Base-by-base conservation (phyloP, 495 filamentous ascomycete genomes). In the Aspergillus hancockii region DNA sequence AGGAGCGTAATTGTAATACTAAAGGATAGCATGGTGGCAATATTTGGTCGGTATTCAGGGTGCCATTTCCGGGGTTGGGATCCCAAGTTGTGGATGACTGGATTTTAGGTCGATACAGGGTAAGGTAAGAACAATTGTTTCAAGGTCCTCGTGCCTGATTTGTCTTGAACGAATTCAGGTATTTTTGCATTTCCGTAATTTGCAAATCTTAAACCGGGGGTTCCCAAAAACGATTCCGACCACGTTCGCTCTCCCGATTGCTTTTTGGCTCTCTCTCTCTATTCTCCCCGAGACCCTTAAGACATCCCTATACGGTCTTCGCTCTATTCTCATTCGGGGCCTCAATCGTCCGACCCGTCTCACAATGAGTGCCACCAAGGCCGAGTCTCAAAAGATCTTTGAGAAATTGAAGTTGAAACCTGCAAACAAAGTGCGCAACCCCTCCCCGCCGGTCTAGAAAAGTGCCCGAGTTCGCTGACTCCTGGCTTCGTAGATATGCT, bases 341-440 rank as follows among this genome's bases (percentile, higher is more conserved):
- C 12, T 30, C 32, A 54, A 38, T 36, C 32, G 34, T 53, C 23
- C 32, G 21, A 50, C 7, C 21, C 21, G 43, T 22, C 58, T 57
- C 79, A 85, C 67, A 43, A 79, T 97, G 93, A 90, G 85, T 75
- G 94, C 94, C 71, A 88, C 91, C 31, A 98, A 98, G 83, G 86
- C 92, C 69, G 82, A 96, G 79, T 96, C 92, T 72, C 90, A 95
- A 75, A 93, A 92, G 78, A 90, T 98, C 71, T 98, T 98, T 77
- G 91, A 96, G 85, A 97, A 97, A 81, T 80, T 98, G 72, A 95
- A 93, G 80, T 78, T 87, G 50, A 95, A 97, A 73, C 85, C 88
- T 61, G 92, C 92, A 59, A 98, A 98, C 80, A 96, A 92, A 83
- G 93, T 92, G 75, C 69, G 58, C 43, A 61, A 55, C 60, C 66